phyloP scores from a whole-genome alignment of 1,139 yeast genomes.

The Nakaseomyces bracarensis region DNA sequence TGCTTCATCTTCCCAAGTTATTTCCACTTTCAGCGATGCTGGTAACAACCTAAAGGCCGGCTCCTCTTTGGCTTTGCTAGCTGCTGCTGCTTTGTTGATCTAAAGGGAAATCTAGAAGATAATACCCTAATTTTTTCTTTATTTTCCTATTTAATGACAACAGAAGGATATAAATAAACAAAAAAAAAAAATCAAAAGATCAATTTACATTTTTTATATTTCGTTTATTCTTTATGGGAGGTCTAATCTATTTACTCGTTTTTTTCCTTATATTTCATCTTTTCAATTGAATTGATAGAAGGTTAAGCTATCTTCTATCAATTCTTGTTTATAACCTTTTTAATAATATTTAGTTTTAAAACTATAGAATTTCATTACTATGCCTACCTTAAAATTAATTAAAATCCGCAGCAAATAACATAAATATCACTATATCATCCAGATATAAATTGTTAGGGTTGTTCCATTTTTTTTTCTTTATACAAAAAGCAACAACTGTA shows the following conservation, averaged over 20 bases:
- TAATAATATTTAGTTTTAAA: slow-evolving; percentile 1
- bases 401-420: too few species aligned
- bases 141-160: too few species aligned
- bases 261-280: neutral
- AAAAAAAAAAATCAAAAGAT: neutral
- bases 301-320: neutral
- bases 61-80: slow-evolving; percentile 29
- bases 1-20: slow-evolving; percentile 11
- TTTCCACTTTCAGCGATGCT: slow-evolving; percentile 23
- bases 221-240: slow-evolving; percentile 5
- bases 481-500: too few species aligned
- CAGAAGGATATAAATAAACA: too few species aligned
- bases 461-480: neutral
- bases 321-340: neutral
- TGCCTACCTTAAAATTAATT: neutral
- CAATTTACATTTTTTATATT: neutral
- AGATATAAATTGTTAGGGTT: too few species aligned
- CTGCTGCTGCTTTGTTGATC: slow-evolving; percentile 32
- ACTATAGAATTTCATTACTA: neutral
- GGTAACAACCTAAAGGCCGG: slow-evolving; percentile 29
- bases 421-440: too few species aligned
- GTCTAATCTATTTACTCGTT: neutral
- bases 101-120: slow-evolving; percentile 8
- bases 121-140: neutral
- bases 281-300: neutral